Conservation (phyloP, 2,329 filamentous ascomycete species). For the Emergomyces africanus region DNA sequence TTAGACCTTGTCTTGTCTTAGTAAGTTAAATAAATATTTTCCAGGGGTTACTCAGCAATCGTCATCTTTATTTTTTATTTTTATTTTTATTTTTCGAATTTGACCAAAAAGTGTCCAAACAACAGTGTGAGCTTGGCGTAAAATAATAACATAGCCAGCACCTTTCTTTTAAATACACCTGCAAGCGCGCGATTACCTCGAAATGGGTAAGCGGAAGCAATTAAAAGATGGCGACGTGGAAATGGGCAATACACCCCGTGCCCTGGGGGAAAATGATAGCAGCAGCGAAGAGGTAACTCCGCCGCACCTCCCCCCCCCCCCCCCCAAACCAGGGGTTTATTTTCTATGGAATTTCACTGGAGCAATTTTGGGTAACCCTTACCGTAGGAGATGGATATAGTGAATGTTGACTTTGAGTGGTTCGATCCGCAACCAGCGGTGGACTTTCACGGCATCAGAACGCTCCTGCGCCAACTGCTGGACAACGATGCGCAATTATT, state of each 20-base stretch:
- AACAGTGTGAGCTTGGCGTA: neutral
- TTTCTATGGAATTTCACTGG: neutral
- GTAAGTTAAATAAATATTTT: no score
- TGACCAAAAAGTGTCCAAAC: no score
- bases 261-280: slow-evolving; percentile 24
- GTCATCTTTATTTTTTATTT: no score
- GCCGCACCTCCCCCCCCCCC: neutral
- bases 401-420: slow-evolving; percentile 97
- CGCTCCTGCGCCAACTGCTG: slow-evolving; percentile 78
- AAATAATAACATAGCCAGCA: neutral
- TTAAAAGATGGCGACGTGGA: slow-evolving; percentile 33
- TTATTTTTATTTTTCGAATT: neutral
- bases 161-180: neutral
- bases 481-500: slow-evolving; percentile 77
- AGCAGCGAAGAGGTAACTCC: slow-evolving; percentile 26
- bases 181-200: slow-evolving; percentile 9
- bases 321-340: no score
- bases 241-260: slow-evolving; percentile 31
- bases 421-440: slow-evolving; percentile 84
- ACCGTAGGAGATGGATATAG: slow-evolving; percentile 67
- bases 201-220: slow-evolving; percentile 41
- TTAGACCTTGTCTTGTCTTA: no score
- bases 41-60: no score
- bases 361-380: neutral
- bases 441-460: slow-evolving; percentile 92